phyloP scores from a whole-genome alignment of 176 grass and related monocot genomes.

The Ensete ventricosum region DNA sequence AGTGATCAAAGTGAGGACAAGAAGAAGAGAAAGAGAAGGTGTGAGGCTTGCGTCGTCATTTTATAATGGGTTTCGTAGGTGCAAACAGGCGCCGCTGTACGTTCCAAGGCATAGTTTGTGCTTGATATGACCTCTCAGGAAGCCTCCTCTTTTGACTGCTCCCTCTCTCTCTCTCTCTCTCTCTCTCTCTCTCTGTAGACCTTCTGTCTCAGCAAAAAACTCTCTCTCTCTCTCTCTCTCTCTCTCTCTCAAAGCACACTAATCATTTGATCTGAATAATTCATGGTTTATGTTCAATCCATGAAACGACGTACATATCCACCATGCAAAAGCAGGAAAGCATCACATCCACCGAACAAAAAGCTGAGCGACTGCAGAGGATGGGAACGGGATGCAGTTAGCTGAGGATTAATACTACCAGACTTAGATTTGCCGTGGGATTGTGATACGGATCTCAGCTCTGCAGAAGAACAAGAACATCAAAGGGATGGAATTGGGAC shows the following conservation, averaged over 20 bases:
- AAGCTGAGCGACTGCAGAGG: background rate
- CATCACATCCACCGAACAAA: background rate
- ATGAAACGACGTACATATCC: constrained; percentile 1
- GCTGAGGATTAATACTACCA: constrained; percentile 4
- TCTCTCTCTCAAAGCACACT: constrained; percentile 13
- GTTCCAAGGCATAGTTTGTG: constrained; percentile 23
- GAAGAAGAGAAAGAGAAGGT: constrained; percentile 8
- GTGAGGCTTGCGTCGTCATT: constrained; percentile 6
- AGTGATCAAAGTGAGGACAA: background rate
- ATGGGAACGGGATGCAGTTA: too few relatives aligned
- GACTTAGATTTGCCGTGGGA: constrained; percentile 4
- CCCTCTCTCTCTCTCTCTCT: background rate
- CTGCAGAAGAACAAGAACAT: background rate
- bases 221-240: background rate
- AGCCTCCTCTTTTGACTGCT: constrained; percentile 20
- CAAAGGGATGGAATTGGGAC: too few relatives aligned
- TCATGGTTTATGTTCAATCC: constrained; percentile 18
- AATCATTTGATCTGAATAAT: constrained; percentile 25
- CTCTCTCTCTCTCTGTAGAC: background rate
- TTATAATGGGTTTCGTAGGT: background rate
- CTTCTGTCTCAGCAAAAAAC: too few relatives aligned
- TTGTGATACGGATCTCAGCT: constrained; percentile 1
- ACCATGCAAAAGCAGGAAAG: background rate
- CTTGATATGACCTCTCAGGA: constrained; percentile 31
- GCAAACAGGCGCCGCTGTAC: background rate